A percentile compares a stretch with the other conserved stretches of the same genome.
phyloP scores from a whole-genome alignment of 441 rosid genomes.

The Hypseocharis bilobata region DNA sequence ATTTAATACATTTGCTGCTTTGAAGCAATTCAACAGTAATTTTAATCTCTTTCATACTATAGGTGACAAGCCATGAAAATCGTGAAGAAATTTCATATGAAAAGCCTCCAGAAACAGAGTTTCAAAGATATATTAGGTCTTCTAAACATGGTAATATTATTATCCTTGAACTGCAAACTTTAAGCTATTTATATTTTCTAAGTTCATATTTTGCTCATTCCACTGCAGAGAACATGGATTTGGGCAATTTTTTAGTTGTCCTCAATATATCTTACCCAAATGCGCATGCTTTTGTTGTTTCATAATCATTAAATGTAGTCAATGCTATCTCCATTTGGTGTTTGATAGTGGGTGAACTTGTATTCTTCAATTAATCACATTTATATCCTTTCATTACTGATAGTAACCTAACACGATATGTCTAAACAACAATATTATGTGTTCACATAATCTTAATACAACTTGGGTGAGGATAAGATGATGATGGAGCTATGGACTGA shows the following conservation, averaged over 20 bases:
- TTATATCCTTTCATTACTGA: neutral
- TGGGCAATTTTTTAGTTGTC: too few species aligned
- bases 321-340: neutral
- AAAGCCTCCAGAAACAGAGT: constrained; percentile 40
- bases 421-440: neutral
- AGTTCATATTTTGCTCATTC: neutral
- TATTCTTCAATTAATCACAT: too few species aligned
- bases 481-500: neutral
- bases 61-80: constrained; percentile 49
- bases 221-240: neutral
- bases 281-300: neutral
- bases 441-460: neutral
- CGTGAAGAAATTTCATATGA: constrained; percentile 49
- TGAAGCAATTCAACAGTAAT: neutral
- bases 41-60: neutral
- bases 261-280: neutral
- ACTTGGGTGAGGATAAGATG: neutral
- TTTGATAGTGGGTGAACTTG: neutral
- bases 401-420: neutral
- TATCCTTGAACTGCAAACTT: neutral
- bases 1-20: neutral
- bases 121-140: constrained; percentile 48
- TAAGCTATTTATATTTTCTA: neutral
- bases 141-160: constrained; percentile 40
- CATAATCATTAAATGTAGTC: neutral